These are phyloP conservation scores for Bullera alba DNA, from an alignment of 768 basidiomycete genomes.

Conservation along the genomic window DNA sequence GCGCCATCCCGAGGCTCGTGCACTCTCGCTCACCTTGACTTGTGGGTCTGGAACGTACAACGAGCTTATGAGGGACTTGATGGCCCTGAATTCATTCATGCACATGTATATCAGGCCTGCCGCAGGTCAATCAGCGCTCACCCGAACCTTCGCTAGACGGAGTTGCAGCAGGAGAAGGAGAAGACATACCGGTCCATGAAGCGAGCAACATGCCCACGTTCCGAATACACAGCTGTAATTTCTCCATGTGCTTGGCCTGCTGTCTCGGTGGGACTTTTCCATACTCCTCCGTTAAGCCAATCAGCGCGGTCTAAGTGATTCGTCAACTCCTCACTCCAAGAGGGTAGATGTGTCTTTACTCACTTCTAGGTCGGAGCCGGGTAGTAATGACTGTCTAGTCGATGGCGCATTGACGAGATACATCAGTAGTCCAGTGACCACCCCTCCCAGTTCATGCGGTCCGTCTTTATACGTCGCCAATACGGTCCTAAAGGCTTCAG, in stretches of 20 bases:
- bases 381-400: conserved; percentile 65
- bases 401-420: conserved; percentile 78
- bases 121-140: conserved; percentile 1
- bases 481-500: conserved; percentile 78
- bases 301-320: conserved; percentile 64
- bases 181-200: conserved; percentile 79
- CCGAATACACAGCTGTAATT: conserved; percentile 67
- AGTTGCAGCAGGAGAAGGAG: background rate
- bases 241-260: conserved; percentile 61
- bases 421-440: conserved; percentile 72
- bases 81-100: conserved; percentile 76
- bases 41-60: conserved; percentile 81
- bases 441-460: conserved; percentile 66
- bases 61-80: conserved; percentile 75
- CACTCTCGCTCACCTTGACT: conserved; percentile 58
- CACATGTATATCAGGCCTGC: conserved; percentile 85
- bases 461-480: conserved; percentile 85
- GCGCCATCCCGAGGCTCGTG: background rate
- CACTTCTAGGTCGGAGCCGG: conserved; percentile 87
- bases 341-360: conserved; percentile 24
- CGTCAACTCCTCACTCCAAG: background rate
- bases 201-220: conserved; percentile 76
- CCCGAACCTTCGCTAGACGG: background rate
- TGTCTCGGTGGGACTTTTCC: conserved; percentile 56
- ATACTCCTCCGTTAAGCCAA: conserved; percentile 86